Evolutionary conservation across 2,329 filamentous ascomycete genomes (phyloP).

Genomic region (Hypoxylon sp.): DNA sequence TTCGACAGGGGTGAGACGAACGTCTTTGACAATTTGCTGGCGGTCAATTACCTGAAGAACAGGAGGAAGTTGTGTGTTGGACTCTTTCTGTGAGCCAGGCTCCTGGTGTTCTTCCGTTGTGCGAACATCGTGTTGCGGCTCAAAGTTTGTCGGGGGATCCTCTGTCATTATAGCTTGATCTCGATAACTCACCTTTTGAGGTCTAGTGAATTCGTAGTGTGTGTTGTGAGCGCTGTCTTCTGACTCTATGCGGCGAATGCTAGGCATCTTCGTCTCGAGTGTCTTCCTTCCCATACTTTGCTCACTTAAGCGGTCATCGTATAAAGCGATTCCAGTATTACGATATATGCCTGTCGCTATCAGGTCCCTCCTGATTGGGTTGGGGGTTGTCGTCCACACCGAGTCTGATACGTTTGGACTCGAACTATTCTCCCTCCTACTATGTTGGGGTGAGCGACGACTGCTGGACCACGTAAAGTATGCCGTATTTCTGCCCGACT

Average conservation of each 20-base stretch:
- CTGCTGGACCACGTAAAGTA: conserved; percentile 51
- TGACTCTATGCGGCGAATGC: not conserved
- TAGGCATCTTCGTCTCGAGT: not conserved
- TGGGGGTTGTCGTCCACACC: conserved; percentile 41
- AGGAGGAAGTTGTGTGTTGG: not conserved
- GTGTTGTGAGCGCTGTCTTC: not conserved
- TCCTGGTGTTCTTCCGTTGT: not conserved
- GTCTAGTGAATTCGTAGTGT: not conserved
- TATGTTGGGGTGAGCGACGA: conserved; percentile 35
- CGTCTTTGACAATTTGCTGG: conserved; percentile 22
- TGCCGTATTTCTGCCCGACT: conserved; percentile 40
- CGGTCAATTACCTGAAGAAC: conserved; percentile 16
- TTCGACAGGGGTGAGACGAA: conserved; percentile 11
- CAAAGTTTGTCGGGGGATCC: not conserved
- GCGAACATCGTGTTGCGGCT: not conserved
- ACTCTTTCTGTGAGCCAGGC: not conserved
- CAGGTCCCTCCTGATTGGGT: conserved; percentile 39
- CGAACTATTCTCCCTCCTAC: conserved; percentile 1
- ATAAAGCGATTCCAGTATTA: conserved; percentile 41
- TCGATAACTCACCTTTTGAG: conserved; percentile 29
- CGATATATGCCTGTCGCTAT: conserved; percentile 47
- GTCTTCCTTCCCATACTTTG: conserved; percentile 1
- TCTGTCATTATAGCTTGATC: conserved; percentile 45
- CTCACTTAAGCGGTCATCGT: conserved; percentile 26
- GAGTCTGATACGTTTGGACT: conserved; percentile 19